Conservation (phyloP, 768 basidiomycete species). For the Auricularia sp. region DNA sequence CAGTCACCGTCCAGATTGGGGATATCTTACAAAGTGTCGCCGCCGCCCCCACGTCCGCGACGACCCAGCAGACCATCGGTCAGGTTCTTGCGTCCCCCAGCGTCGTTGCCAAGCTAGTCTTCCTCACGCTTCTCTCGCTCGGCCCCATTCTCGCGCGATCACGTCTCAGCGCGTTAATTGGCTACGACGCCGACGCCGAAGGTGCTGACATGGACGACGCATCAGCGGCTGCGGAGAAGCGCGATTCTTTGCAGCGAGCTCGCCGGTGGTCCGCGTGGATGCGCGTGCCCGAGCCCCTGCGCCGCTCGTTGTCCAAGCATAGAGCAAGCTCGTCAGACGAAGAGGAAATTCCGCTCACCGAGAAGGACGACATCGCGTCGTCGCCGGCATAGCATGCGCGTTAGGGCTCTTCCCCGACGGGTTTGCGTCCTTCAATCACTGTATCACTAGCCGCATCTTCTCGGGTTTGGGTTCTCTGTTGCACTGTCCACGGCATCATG, state of each 20-base stretch:
- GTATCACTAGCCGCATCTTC: not conserved
- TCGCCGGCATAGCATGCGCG: not conserved
- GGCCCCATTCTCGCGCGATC: constrained; percentile 77
- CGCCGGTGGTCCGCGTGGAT: not conserved
- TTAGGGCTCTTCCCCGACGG: not conserved
- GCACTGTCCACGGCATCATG: not conserved
- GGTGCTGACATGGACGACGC: constrained; percentile 22
- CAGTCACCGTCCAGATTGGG: constrained; percentile 85
- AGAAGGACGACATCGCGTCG: not conserved
- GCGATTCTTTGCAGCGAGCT: not conserved
- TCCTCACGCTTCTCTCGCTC: constrained; percentile 74
- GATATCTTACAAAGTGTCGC: constrained; percentile 81
- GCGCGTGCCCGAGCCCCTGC: not conserved
- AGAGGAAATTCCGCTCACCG: not conserved
- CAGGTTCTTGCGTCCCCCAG: constrained; percentile 75
- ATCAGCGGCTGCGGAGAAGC: constrained; percentile 15
- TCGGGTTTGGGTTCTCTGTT: not conserved
- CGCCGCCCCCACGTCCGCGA: constrained; percentile 35
- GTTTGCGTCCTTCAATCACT: not conserved
- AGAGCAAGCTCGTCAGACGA: not conserved
- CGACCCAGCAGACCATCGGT: constrained; percentile 68
- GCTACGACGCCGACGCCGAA: constrained; percentile 21
- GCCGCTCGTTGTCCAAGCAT: not conserved
- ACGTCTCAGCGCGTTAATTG: constrained; percentile 47
- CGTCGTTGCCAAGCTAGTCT: constrained; percentile 72